Percentiles rank a stretch among this genome's conserved stretches.
These are phyloP conservation scores for Globisporangium yorkense DNA, from an alignment of 352 stramenopile genomes.

Conservation along the genomic window DNA sequence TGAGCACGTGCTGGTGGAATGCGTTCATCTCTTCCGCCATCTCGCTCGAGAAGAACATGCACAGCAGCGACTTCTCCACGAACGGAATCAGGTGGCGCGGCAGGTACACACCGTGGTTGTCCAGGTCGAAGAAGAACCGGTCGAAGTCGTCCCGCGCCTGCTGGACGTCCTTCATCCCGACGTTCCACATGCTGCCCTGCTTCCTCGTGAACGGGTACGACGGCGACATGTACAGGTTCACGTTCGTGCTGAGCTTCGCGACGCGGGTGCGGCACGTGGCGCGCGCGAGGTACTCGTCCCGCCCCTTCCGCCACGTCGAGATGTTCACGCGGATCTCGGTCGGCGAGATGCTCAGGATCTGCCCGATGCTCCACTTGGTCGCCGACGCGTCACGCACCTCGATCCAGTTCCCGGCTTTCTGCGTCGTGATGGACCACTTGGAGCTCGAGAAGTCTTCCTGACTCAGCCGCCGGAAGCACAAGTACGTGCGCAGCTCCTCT, in stretches of 20 bases:
- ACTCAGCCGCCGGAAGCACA: conserved; percentile 65
- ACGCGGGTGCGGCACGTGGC: conserved; percentile 55
- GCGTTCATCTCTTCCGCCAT: conserved; percentile 68
- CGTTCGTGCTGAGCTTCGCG: conserved; percentile 65
- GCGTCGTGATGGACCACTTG: conserved; percentile 65
- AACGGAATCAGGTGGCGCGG: conserved; percentile 53
- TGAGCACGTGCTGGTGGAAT: conserved; percentile 78
- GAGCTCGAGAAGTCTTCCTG: conserved; percentile 59
- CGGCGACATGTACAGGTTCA: conserved; percentile 71
- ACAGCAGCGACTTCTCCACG: conserved; percentile 70
- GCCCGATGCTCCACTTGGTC: conserved; percentile 69
- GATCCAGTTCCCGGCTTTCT: conserved; percentile 73
- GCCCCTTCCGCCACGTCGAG: conserved; percentile 55
- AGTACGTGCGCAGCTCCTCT: conserved; percentile 56
- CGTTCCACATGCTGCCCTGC: conserved; percentile 61
- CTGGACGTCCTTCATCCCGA: conserved; percentile 59
- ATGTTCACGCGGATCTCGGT: conserved; percentile 71
- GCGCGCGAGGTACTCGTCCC: conserved; percentile 67
- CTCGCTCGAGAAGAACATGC: conserved; percentile 60
- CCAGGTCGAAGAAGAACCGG: conserved; percentile 54
- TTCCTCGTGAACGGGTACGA: conserved; percentile 75
- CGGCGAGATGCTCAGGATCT: conserved; percentile 59
- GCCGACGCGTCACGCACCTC: conserved; percentile 75
- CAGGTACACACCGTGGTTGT: conserved; percentile 46
- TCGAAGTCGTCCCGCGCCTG: conserved; percentile 65